Percentiles rank a stretch among this genome's conserved stretches.
Evolutionary conservation across 352 stramenopile genomes (phyloP).

Genomic region (Globisporangium spiculum): DNA sequence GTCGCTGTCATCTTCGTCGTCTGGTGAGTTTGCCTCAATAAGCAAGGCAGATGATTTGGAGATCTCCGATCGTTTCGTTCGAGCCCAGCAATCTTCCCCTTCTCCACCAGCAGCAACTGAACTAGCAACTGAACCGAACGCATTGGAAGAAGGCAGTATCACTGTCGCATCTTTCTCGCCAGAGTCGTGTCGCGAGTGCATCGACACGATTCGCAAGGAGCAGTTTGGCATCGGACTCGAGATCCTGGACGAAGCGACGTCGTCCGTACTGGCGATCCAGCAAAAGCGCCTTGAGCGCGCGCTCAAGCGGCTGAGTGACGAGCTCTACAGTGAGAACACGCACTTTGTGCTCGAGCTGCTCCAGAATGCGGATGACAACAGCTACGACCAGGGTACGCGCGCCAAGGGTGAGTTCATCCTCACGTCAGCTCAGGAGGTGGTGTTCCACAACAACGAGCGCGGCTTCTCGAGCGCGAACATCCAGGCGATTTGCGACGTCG

Average conservation of each 20-base stretch:
- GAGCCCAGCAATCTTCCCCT: neutral
- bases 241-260: slow-evolving; percentile 56
- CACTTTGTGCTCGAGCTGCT: slow-evolving; percentile 89
- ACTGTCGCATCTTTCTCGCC: neutral
- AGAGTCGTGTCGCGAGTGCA: slow-evolving; percentile 47
- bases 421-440: slow-evolving; percentile 40
- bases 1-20: neutral
- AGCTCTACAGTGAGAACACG: slow-evolving; percentile 84
- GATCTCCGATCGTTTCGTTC: slow-evolving; percentile 15
- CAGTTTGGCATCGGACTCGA: slow-evolving; percentile 80
- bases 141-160: neutral
- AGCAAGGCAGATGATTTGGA: neutral
- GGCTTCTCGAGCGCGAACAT: slow-evolving; percentile 79
- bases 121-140: neutral
- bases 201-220: slow-evolving; percentile 57
- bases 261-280: slow-evolving; percentile 60
- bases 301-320: slow-evolving; percentile 82
- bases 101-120: neutral
- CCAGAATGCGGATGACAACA: slow-evolving; percentile 88
- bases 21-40: neutral
- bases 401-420: slow-evolving; percentile 65
- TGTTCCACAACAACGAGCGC: slow-evolving; percentile 85
- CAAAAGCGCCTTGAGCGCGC: slow-evolving; percentile 77
- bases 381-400: slow-evolving; percentile 38
- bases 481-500: slow-evolving; percentile 84